phyloP scores from a whole-genome alignment of 768 basidiomycete genomes.

The Collybia mongolica region DNA sequence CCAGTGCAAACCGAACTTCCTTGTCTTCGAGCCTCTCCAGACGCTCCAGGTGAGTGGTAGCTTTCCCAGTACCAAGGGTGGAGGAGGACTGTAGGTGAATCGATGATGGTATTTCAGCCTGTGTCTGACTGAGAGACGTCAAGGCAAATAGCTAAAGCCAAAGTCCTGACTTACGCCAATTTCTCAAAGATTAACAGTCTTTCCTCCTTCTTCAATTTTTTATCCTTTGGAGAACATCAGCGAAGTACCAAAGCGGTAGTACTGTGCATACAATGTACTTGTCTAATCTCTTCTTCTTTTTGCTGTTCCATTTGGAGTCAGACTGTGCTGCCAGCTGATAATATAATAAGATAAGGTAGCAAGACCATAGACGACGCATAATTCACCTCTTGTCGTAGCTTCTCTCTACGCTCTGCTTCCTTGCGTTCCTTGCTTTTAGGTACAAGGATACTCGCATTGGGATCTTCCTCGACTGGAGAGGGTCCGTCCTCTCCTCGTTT shows the following conservation, averaged over 20 bases:
- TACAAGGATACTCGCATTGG: constrained; percentile 58
- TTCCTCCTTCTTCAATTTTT: constrained; percentile 91
- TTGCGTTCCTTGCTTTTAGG: constrained; percentile 62
- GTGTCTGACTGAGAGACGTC: constrained; percentile 59
- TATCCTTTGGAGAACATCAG: constrained; percentile 52
- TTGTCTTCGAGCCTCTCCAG: constrained; percentile 60
- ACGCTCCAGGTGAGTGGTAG: constrained; percentile 57
- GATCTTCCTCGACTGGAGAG: constrained; percentile 33
- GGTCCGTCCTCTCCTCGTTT: constrained; percentile 11
- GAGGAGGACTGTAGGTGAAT: constrained; percentile 75
- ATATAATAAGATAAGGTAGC: neutral
- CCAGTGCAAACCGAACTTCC: constrained; percentile 50
- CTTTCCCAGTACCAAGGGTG: constrained; percentile 76
- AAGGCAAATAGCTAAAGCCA: constrained; percentile 14
- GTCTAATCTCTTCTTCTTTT: constrained; percentile 88
- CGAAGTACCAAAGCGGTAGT: neutral
- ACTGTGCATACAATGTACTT: constrained; percentile 77
- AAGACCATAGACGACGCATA: neutral
- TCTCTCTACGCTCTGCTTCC: constrained; percentile 58
- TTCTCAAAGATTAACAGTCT: constrained; percentile 75
- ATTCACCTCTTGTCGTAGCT: constrained; percentile 58
- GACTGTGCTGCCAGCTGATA: constrained; percentile 47
- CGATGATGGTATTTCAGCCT: constrained; percentile 60
- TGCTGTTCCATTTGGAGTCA: constrained; percentile 72
- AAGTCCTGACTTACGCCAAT: constrained; percentile 58